These are phyloP conservation scores for Erodium trifolium DNA, from an alignment of 441 rosid genomes.

Conservation along the genomic window DNA sequence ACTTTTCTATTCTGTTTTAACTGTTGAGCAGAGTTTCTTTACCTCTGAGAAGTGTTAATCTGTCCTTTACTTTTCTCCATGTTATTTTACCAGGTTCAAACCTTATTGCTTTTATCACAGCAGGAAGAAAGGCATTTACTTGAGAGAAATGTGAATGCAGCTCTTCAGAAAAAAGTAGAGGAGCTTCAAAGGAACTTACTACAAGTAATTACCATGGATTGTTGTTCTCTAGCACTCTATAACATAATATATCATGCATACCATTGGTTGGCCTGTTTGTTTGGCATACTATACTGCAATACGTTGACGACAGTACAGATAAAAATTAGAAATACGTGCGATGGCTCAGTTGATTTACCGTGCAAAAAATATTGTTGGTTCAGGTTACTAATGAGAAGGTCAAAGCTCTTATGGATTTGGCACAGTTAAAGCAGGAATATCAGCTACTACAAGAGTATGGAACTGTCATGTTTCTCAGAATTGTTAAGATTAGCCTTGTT, in stretches of 20 bases:
- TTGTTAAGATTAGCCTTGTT: not conserved
- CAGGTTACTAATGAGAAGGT: conserved; percentile 98
- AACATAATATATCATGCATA: not conserved
- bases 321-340: not conserved
- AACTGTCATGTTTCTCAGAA: conserved; percentile 11
- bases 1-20: conserved; percentile 6
- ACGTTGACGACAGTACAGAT: not conserved
- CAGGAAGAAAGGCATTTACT: conserved; percentile 91
- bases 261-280: too few species aligned
- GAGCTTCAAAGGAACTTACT: conserved; percentile 85
- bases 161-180: conserved; percentile 74
- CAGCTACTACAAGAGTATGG: conserved; percentile 63
- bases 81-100: conserved; percentile 52
- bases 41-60: conserved; percentile 7
- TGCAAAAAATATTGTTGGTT: conserved; percentile 14
- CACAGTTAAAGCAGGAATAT: conserved; percentile 64
- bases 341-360: conserved; percentile 10
- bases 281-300: too few species aligned
- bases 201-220: conserved; percentile 41
- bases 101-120: conserved; percentile 81
- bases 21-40: conserved; percentile 7
- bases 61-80: conserved; percentile 14
- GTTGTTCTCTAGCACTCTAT: not conserved
- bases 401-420: conserved; percentile 81
- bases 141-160: conserved; percentile 73